Conservation (phyloP, 2,329 filamentous ascomycete species). For the Mariannaea elegans region DNA sequence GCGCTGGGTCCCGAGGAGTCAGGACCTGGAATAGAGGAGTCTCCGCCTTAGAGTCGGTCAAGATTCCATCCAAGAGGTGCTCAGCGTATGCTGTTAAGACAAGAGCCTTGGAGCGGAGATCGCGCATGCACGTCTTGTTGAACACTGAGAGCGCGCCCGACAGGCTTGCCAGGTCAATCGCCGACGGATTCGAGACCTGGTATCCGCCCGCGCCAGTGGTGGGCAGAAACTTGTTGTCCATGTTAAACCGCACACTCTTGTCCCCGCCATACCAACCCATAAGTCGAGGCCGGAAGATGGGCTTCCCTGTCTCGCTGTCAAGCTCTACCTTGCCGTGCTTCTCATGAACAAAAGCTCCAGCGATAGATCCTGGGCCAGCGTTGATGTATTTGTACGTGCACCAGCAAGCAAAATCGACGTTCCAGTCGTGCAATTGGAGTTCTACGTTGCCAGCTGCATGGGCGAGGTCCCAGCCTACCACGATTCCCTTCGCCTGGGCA, state of each 20-base stretch:
- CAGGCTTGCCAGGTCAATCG: conserved; percentile 80
- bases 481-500: conserved; percentile 75
- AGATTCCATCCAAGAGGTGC: conserved; percentile 63
- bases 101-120: conserved; percentile 75
- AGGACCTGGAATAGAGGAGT: conserved; percentile 66
- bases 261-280: conserved; percentile 90
- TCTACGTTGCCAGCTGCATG: conserved; percentile 88
- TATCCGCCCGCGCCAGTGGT: conserved; percentile 82
- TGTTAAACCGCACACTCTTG: conserved; percentile 79
- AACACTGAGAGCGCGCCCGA: conserved; percentile 79
- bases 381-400: conserved; percentile 97
- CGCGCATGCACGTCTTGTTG: conserved; percentile 72
- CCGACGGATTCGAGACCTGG: conserved; percentile 85
- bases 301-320: conserved; percentile 46
- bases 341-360: conserved; percentile 82
- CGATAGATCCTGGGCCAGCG: conserved; percentile 82
- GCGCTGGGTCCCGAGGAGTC: conserved; percentile 72
- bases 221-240: conserved; percentile 83
- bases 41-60: conserved; percentile 42
- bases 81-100: conserved; percentile 81
- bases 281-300: conserved; percentile 70
- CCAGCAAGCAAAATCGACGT: conserved; percentile 91
- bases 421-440: conserved; percentile 83
- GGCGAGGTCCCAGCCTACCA: conserved; percentile 88
- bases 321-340: conserved; percentile 68